Conservation (phyloP, 768 basidiomycete genomes). For the Polyporus arcularius region DNA sequence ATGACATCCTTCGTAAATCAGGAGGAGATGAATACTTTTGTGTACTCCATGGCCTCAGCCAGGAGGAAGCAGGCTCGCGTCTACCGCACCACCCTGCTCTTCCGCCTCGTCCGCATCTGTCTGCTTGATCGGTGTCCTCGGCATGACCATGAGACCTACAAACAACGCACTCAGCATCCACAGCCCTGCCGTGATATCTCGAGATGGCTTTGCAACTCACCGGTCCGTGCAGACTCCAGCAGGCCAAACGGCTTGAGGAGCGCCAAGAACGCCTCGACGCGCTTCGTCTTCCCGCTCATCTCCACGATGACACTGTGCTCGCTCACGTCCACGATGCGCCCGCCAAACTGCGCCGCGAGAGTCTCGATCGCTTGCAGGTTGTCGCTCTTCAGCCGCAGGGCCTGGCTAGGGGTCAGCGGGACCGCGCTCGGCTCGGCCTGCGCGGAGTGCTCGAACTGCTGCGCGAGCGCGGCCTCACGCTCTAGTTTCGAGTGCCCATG, state of each 20-base stretch:
- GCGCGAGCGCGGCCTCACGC: constrained; percentile 71
- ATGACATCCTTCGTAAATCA: too few relatives aligned
- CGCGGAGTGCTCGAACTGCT: constrained; percentile 71
- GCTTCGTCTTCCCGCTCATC: constrained; percentile 86
- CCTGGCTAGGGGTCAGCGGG: constrained; percentile 66
- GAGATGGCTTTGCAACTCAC: constrained; percentile 43
- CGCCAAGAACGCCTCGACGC: constrained; percentile 91
- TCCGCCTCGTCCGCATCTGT: constrained; percentile 55
- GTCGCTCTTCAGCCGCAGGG: constrained; percentile 85
- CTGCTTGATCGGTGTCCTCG: constrained; percentile 83
- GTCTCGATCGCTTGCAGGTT: constrained; percentile 86
- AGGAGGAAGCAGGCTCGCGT: constrained; percentile 91
- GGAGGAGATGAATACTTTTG: too few relatives aligned
- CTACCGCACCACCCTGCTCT: constrained; percentile 61
- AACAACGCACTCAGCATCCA: not conserved
- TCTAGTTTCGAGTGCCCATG: constrained; percentile 49
- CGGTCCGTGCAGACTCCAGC: constrained; percentile 92
- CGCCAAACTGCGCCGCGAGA: constrained; percentile 87
- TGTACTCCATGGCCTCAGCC: constrained; percentile 49
- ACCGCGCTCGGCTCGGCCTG: constrained; percentile 33
- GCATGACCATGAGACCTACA: constrained; percentile 96
- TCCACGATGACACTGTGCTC: constrained; percentile 96
- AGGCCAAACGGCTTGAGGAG: constrained; percentile 94
- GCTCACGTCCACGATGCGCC: constrained; percentile 91
- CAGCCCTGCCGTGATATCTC: not conserved